These are phyloP conservation scores for Phoenix roebelenii DNA, from an alignment of 176 grass and related monocot species.

Conservation along the genomic window DNA sequence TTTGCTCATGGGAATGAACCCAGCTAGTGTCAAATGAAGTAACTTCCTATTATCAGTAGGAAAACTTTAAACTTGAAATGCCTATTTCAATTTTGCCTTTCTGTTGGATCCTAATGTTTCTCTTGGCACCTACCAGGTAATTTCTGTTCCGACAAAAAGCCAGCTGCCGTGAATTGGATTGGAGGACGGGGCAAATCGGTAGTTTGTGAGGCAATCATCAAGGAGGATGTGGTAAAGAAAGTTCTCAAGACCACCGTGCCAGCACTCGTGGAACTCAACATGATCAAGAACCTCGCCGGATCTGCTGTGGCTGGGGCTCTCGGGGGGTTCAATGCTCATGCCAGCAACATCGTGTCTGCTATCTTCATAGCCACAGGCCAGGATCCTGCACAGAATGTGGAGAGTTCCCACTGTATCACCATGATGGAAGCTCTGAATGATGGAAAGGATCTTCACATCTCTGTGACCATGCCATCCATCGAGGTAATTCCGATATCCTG, in stretches of 20 bases:
- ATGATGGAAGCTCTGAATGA: slow-evolving; percentile 84
- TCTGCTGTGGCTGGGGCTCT: slow-evolving; percentile 85
- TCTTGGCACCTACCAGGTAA: slow-evolving; percentile 48
- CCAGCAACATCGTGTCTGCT: slow-evolving; percentile 81
- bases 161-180: slow-evolving; percentile 91
- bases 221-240: slow-evolving; percentile 81
- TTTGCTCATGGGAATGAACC: no score
- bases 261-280: slow-evolving; percentile 79
- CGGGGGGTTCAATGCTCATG: slow-evolving; percentile 92
- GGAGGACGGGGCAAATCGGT: slow-evolving; percentile 92
- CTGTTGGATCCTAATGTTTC: neutral
- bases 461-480: slow-evolving; percentile 95
- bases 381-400: slow-evolving; percentile 90
- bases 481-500: slow-evolving; percentile 42
- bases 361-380: slow-evolving; percentile 96
- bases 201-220: slow-evolving; percentile 85
- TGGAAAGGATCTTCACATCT: slow-evolving; percentile 87
- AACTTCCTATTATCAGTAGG: no score
- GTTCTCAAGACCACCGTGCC: slow-evolving; percentile 87
- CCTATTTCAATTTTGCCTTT: no score
- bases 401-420: slow-evolving; percentile 97
- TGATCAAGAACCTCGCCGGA: slow-evolving; percentile 89
- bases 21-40: no score
- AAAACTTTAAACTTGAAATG: no score
- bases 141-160: slow-evolving; percentile 91